Base-by-base conservation (phyloP, 371 early-diverging fungal species). In the Lichtheimia hyalospora region DNA sequence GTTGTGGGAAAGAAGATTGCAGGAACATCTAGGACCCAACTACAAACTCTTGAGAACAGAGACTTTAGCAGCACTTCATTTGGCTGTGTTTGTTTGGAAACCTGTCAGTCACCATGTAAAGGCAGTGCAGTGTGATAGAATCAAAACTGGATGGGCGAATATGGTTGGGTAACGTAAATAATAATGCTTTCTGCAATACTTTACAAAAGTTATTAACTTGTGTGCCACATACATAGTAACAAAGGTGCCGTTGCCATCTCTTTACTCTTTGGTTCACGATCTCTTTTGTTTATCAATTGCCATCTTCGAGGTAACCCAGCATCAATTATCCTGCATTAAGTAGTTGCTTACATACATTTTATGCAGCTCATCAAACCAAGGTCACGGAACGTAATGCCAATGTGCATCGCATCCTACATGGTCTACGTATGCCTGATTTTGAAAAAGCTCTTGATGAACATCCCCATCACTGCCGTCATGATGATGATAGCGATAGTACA, bases 241-340 rank as follows among this genome's bases (percentile, higher is more conserved):
- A 93, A 93, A 63, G 94, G 94, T 0, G 90, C 86, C 15, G 89
- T 93, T 15, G 91, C 89, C 1, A 68, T 91, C 44, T 79, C 86
- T 1, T 62, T 92, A 13, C 63, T 75, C 28, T 82, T 89, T 54
- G 85, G 80, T 15, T 74, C 75, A 20, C 72, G 67, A 21, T 82
- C 86, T 1, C 57, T 91, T 2, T 52, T 89, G 10, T 91, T 92
- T 68, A 85, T 92, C 15, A 90, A 89, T 61, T 81, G 84, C 21
- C 93, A 92, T 64, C 71, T 92, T 39, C 76, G 83, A 66, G 92
- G 91, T 92, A 82, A n/a, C n/a, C n/a, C 51, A 34, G 40, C 5
- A 54, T n/a, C 3, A 21, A 54, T 23, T 20, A 21, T 34, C 23
- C 40, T 40, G 60, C n/a, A 40, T 14, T 10, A 24, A 40, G 16